Percentiles rank a stretch among this genome's conserved stretches.
phyloP scores from a whole-genome alignment of 2,329 filamentous ascomycete species.

The Magnaporthiopsis poae region DNA sequence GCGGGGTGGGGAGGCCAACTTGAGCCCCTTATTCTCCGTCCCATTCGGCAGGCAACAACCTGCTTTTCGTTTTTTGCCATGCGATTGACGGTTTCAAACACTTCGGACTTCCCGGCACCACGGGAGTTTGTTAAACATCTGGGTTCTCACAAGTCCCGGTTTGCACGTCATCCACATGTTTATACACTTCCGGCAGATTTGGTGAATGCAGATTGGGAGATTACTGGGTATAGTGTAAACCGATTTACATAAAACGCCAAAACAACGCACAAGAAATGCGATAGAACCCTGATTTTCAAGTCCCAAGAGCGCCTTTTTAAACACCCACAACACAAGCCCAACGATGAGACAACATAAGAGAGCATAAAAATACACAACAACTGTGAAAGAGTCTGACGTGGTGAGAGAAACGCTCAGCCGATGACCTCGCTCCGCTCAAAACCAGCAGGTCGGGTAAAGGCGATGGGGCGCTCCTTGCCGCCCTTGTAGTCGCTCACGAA shows the following conservation, averaged over 20 bases:
- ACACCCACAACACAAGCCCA: not conserved
- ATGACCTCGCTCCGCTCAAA: constrained; percentile 80
- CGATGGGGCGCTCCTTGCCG: constrained; percentile 54
- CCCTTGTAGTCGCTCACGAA: constrained; percentile 78
- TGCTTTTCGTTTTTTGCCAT: not conserved
- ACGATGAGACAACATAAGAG: not conserved
- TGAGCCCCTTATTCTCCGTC: not conserved
- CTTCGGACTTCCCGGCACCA: not conserved
- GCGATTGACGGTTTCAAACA: too few species aligned
- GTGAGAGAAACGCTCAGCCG: not conserved
- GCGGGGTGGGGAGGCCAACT: not conserved
- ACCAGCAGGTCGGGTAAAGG: constrained; percentile 55
- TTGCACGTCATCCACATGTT: not conserved
- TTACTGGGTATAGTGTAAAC: not conserved
- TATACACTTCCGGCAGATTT: not conserved
- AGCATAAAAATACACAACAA: not conserved
- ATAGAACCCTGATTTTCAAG: not conserved
- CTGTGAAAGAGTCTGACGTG: not conserved
- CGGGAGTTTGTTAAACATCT: not conserved
- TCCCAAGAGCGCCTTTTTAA: not conserved
- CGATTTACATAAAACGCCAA: not conserved
- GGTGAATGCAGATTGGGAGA: not conserved
- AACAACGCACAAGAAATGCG: not conserved
- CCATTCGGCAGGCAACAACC: not conserved
- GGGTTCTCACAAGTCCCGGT: not conserved